Evolutionary conservation across 331 rosid species (phyloP), one percentile per base, ranked within the genome.

Genomic region (Pyracantha coccinea): DNA sequence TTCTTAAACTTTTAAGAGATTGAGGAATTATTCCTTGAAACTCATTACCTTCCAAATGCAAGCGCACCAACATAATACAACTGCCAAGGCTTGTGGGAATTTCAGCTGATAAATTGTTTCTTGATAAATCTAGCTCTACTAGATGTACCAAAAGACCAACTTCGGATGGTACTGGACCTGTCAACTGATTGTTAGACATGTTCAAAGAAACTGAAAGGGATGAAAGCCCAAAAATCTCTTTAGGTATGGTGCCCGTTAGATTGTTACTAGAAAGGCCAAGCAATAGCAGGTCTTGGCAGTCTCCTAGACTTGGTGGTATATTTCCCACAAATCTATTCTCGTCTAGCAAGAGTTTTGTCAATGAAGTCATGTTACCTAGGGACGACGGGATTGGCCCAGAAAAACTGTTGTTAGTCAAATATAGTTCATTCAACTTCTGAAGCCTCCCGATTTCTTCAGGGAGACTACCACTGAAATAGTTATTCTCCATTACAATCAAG

Each of bases 171-270:
- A 57, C 2, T 1, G 62, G 1, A 9, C 62, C 62, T 3, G 62
- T 55, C 0, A 55, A 55, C 2, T 8, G 21, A 55, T 55, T 55
- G 14, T 55, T 1, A 3, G 27, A 20, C 5, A 55, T 7, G 27
- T 1, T 1, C 61, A 55, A 20, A 8, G 13, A 8, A 20, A 55
- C 8, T 55, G 61, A 55, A 20, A 55, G 15, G 61, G 61, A 55
- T 7, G 61, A 55, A 55, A 55, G 5, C 32, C 90, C 87, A 64
- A 84, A 50, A 65, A 59, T 5, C 19, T 24, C 64, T 24, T 24
- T 15, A 11, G 64, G 64, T 59, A 59, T 59, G 29, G 64, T 13
- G 8, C 64, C 17, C 4, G 65, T 4, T 1, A 59, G 6, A 24
- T 59, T 59, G 31, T 59, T 59, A 2, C 8, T 2, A 24, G 32